Base-by-base conservation (phyloP, 768 basidiomycete species). In the Paxillus involutus region DNA sequence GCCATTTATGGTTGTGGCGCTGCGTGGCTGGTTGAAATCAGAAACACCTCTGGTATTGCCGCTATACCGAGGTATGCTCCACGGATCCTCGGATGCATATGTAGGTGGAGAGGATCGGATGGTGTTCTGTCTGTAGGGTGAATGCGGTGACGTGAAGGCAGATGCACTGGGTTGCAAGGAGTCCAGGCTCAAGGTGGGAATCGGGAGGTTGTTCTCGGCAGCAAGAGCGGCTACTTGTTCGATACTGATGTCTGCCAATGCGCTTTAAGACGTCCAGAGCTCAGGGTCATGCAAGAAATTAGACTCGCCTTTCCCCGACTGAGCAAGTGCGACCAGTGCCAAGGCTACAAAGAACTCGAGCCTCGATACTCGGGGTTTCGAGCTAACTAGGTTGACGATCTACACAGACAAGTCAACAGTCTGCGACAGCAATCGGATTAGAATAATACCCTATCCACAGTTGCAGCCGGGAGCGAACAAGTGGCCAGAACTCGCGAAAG, bases 341-440 rank as follows among this genome's bases (percentile, higher is more conserved):
- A 98, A 72, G 10, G 93, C 91, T 11, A 95, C 90, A 67, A 90
- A 95, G 75, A 96, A 95, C 66, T 98, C 94, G 52, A 88, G 83
- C 60, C 85, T 91, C 8, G 91, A 91, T 36, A 98, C 88, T 47
- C 86, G 80, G 42, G 89, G 80, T 54, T 81, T 80, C 33, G 87
- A 86, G 71, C 89, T 91, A 49, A 94, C 92, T 19, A 95, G 77
- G 70, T 89, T 93, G 52, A 97, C 88, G 62, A 98, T 95, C 93
- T 95, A 59, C 1, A 37, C 24, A 32, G 26, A 24, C 24, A 51
- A 29, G 35, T 36, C 47, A 54, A 14, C 12, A 49, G 45, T 44
- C 44, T 50, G 49, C 43, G 29, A 42, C 17, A 42, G 56, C 43
- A 47, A 42, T 41, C 42, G 6, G 42, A 26, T 14, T 3, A 44